These are phyloP conservation scores for Xylaria multiplex DNA, from an alignment of 2,329 filamentous ascomycete species.

Conservation along the genomic window DNA sequence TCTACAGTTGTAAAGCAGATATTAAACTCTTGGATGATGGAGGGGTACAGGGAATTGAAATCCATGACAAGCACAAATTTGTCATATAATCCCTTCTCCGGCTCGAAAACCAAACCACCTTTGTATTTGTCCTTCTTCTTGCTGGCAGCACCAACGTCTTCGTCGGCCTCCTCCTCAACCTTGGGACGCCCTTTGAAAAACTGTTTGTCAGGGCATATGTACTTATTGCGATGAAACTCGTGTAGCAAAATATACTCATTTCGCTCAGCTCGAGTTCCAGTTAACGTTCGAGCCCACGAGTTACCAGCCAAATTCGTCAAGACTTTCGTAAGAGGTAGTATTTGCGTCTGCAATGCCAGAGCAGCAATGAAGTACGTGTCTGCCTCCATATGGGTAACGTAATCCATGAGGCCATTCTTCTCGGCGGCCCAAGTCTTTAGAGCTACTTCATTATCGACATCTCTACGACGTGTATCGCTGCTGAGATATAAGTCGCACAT, in stretches of 20 bases:
- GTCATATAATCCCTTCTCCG: slow-evolving; percentile 96
- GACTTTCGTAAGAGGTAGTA: slow-evolving; percentile 92
- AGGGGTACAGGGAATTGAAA: slow-evolving; percentile 98
- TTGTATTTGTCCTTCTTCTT: slow-evolving; percentile 99
- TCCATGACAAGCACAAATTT: slow-evolving; percentile 99
- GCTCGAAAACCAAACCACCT: slow-evolving; percentile 97
- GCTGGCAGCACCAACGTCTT: slow-evolving; percentile 74
- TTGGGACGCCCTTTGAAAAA: slow-evolving; percentile 79
- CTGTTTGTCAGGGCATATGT: slow-evolving; percentile 96
- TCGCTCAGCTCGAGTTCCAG: slow-evolving; percentile 93
- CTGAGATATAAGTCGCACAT: slow-evolving; percentile 94
- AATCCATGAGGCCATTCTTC: slow-evolving; percentile 89
- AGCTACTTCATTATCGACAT: slow-evolving; percentile 88
- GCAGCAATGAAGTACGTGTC: slow-evolving; percentile 97
- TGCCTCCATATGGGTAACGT: slow-evolving; percentile 90
- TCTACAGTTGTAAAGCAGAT: slow-evolving; percentile 99
- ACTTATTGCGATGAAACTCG: slow-evolving; percentile 96
- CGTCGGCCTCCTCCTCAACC: slow-evolving; percentile 74
- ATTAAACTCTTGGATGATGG: slow-evolving; percentile 99
- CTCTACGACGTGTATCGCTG: slow-evolving; percentile 75
- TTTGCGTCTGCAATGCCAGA: slow-evolving; percentile 86
- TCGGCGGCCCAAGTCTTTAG: slow-evolving; percentile 87
- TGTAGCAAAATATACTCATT: slow-evolving; percentile 99
- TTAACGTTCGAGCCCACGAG: slow-evolving; percentile 96
- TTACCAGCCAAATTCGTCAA: slow-evolving; percentile 97